phyloP scores from a whole-genome alignment of 768 basidiomycete genomes.

The Leccinum sublutescens region DNA sequence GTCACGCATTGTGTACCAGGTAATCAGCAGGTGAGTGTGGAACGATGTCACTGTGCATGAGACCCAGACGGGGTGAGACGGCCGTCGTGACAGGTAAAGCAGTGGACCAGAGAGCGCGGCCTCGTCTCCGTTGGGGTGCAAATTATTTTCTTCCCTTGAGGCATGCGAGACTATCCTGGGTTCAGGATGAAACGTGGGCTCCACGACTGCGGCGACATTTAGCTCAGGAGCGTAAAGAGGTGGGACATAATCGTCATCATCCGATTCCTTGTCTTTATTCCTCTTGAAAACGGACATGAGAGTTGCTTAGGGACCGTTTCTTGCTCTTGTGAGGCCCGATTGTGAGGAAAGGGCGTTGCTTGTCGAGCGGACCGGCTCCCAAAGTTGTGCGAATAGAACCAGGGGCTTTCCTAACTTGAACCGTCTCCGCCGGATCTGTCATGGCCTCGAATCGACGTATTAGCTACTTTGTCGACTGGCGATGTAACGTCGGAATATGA shows the following conservation, averaged over 20 bases:
- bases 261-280: conserved; percentile 30
- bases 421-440: conserved; percentile 13
- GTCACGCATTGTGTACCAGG: conserved; percentile 43
- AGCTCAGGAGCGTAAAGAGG: conserved; percentile 10
- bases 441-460: conserved; percentile 55
- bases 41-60: conserved; percentile 42
- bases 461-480: conserved; percentile 48
- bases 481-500: conserved; percentile 21
- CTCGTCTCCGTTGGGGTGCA: not conserved
- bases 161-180: conserved; percentile 2
- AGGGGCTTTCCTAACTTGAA: conserved; percentile 8
- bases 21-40: conserved; percentile 43
- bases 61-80: conserved; percentile 45
- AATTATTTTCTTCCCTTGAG: not conserved
- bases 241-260: conserved; percentile 21
- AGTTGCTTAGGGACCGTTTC: conserved; percentile 55
- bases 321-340: conserved; percentile 39
- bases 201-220: not conserved
- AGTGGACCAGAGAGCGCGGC: conserved; percentile 5
- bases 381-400: conserved; percentile 17
- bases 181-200: not conserved
- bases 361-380: conserved; percentile 12
- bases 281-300: conserved; percentile 66
- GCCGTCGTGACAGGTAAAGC: conserved; percentile 23
- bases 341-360: conserved; percentile 16